Evolutionary conservation across 2,329 filamentous ascomycete genomes (phyloP), one percentile per base, ranked within the genome.

Genomic region (Orbilia javanica): DNA sequence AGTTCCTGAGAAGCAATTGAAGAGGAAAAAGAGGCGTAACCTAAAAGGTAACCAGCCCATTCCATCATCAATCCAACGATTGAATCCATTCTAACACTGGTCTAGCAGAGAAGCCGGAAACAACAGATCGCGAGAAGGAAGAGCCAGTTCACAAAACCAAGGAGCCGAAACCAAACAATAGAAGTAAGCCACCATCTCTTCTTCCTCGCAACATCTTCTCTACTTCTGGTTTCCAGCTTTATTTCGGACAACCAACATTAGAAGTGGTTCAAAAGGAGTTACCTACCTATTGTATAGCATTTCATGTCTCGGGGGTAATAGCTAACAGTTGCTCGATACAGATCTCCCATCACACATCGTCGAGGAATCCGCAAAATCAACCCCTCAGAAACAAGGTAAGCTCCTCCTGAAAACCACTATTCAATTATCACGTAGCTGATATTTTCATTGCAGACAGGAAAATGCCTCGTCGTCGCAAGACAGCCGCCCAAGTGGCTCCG

Each of bases 391-490:
- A 18, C 25, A 10, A 36, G 42, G 62, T 65, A 52, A 18, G 27
- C 18, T 48, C 0, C 39, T 64, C 15, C 27, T 13, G 11, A 15
- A 34, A 15, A 18, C 27, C 36, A 6, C 13, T 8, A 2, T 36
- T 66, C 20, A 22, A 34, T 36, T 2, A 34, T 8, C 5, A 1
- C 22, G 36, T 68, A 48, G 60, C 36, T n/a, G n/a, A n/a, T n/a
- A n/a, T 8, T 57, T 20, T 13, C 11, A 44, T 27, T 20, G 5
- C 18, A 67, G 48, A 42, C 11, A 42, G 13, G 7, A 31, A 34
- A 29, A 68, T 57, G 65, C 50, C 65, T 7, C 65, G 65, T 20
- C 20, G 65, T 31, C 34, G 50, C 22, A 68, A 44, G 34, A 34
- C 50, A 57, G 11, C 10, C 8, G 2, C 29, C 48, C 25, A 42